Conservation (phyloP, 1,139 yeast species). For the Candida frijolesensis region DNA sequence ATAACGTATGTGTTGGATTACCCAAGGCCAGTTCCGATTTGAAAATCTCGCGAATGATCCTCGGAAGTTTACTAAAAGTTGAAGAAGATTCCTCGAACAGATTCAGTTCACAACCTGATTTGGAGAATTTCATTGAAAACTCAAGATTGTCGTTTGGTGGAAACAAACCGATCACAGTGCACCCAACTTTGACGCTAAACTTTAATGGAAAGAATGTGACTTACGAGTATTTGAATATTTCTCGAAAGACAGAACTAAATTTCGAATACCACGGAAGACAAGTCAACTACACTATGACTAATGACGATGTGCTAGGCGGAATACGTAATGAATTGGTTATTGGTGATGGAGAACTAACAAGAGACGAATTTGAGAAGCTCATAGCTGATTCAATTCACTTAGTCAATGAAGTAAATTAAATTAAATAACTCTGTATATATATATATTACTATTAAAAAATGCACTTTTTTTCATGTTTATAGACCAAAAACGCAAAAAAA, state of each 20-base stretch:
- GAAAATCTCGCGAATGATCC: slow-evolving; percentile 44
- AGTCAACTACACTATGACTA: slow-evolving; percentile 50
- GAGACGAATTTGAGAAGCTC: slow-evolving; percentile 29
- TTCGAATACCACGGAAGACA: slow-evolving; percentile 34
- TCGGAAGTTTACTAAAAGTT: slow-evolving; percentile 32
- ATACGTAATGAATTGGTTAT: slow-evolving; percentile 45
- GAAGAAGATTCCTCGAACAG: slow-evolving; percentile 10
- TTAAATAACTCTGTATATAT: slow-evolving; percentile 2
- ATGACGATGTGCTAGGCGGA: slow-evolving; percentile 62
- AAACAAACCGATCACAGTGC: slow-evolving; percentile 31
- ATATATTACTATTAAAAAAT: neutral
- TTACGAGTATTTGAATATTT: slow-evolving; percentile 46
- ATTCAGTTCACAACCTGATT: slow-evolving; percentile 48
- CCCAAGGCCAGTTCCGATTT: slow-evolving; percentile 46
- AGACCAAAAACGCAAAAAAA: neutral
- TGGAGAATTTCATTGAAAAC: slow-evolving; percentile 39
- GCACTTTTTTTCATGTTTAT: neutral
- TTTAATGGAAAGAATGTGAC: slow-evolving; percentile 37
- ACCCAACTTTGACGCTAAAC: slow-evolving; percentile 38
- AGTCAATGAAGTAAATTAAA: slow-evolving; percentile 16
- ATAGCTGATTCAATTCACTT: slow-evolving; percentile 31
- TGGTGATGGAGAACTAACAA: slow-evolving; percentile 30
- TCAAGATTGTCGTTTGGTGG: slow-evolving; percentile 47
- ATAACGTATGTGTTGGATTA: slow-evolving; percentile 39
- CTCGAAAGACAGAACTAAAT: slow-evolving; percentile 48